A percentile compares a stretch with the other conserved stretches of the same genome.
Conservation (phyloP, 2,329 filamentous ascomycete genomes). For the Sphaerulina musiva region DNA sequence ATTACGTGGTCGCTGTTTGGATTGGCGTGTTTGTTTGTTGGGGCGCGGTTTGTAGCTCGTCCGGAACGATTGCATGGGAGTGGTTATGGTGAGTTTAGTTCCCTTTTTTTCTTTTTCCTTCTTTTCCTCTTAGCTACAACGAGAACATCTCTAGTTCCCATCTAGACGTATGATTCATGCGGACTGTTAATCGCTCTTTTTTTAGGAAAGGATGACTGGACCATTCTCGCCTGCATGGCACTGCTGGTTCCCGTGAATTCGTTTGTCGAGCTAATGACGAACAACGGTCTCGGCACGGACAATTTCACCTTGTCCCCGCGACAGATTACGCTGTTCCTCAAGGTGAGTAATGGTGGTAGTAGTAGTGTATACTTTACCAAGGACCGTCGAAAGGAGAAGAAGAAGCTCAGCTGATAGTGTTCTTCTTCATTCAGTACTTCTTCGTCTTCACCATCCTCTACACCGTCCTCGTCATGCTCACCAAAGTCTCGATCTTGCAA, state of each 20-base stretch:
- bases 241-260: constrained; percentile 16
- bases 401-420: constrained; percentile 1
- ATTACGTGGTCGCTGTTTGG: constrained; percentile 18
- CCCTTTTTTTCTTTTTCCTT: no score
- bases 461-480: constrained; percentile 17
- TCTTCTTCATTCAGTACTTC: constrained; percentile 13
- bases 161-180: no score
- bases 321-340: constrained; percentile 16
- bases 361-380: neutral
- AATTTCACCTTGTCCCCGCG: constrained; percentile 15
- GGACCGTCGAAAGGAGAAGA: no score
- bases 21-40: constrained; percentile 17
- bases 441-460: constrained; percentile 21
- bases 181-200: no score
- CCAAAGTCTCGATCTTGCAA: constrained; percentile 19
- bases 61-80: constrained; percentile 18
- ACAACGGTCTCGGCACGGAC: constrained; percentile 17
- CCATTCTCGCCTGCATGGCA: constrained; percentile 14
- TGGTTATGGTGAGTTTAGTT: constrained; percentile 21
- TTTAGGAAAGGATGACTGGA: constrained; percentile 21
- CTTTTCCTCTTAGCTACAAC: no score
- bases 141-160: no score
- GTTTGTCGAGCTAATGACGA: constrained; percentile 17
- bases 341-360: constrained; percentile 5
- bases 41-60: constrained; percentile 15